Evolutionary conservation across 2,329 filamentous ascomycete species (phyloP).

Genomic region (Ceratocystis huliohia): DNA sequence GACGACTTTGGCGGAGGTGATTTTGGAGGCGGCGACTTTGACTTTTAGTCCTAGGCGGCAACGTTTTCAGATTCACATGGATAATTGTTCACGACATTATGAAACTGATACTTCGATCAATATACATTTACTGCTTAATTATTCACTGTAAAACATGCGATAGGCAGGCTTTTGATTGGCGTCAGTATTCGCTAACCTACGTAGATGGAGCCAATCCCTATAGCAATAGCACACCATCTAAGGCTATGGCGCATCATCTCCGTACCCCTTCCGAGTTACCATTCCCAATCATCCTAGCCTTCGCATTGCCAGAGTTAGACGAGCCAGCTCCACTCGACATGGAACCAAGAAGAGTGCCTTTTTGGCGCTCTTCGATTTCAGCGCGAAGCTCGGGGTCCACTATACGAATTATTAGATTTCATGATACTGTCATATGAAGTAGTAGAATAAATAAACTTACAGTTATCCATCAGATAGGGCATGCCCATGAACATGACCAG

Average conservation of each 20-base stretch:
- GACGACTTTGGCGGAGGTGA: slow-evolving; percentile 26
- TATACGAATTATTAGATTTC: slow-evolving; percentile 30
- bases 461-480: slow-evolving; percentile 91
- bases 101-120: neutral
- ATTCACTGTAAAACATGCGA: neutral
- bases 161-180: neutral
- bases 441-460: slow-evolving; percentile 41
- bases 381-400: slow-evolving; percentile 95
- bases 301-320: slow-evolving; percentile 41
- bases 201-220: neutral
- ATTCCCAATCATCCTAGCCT: slow-evolving; percentile 26
- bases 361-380: slow-evolving; percentile 85
- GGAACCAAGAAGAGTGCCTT: slow-evolving; percentile 57
- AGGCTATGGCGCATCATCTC: slow-evolving; percentile 23
- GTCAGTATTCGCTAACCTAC: neutral
- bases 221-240: no score
- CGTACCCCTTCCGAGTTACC: slow-evolving; percentile 31
- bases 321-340: slow-evolving; percentile 36
- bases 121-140: neutral
- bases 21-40: slow-evolving; percentile 26
- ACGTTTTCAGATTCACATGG: neutral
- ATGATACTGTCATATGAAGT: neutral
- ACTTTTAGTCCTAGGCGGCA: slow-evolving; percentile 28
- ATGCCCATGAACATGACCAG: slow-evolving; percentile 79
- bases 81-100: slow-evolving; percentile 3